Conservation (phyloP, 495 filamentous ascomycete genomes). For the Penicillium roqueforti region DNA sequence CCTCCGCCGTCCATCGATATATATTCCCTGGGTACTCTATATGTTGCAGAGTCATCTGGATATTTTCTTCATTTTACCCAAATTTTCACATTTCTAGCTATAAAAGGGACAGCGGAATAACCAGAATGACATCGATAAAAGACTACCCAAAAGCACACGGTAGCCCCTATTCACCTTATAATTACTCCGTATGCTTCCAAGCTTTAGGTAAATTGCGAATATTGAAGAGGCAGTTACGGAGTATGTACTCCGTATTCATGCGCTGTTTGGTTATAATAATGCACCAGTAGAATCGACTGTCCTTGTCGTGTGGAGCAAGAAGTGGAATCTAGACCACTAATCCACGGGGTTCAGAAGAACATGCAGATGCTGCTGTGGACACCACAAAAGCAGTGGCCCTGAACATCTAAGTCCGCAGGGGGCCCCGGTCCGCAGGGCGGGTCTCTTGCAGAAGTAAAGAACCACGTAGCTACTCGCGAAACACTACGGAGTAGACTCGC, state of each 20-base stretch:
- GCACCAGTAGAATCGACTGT: constrained; percentile 18
- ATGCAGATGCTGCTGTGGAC: constrained; percentile 27
- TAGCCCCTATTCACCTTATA: too few species aligned
- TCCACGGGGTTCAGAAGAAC: constrained; percentile 25
- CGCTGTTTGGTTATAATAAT: constrained; percentile 11
- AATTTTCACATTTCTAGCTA: too few species aligned
- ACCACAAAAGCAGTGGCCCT: constrained; percentile 15
- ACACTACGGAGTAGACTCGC: background rate
- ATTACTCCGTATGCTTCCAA: too few species aligned
- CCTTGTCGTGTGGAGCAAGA: constrained; percentile 25
- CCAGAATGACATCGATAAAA: too few species aligned
- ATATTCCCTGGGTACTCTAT: background rate
- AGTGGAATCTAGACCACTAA: constrained; percentile 19
- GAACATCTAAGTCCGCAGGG: too few species aligned
- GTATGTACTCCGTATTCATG: too few species aligned
- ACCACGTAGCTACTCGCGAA: background rate
- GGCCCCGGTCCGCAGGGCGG: background rate
- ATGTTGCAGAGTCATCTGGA: too few species aligned
- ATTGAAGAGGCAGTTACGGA: constrained; percentile 24
- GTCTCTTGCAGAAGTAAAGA: background rate
- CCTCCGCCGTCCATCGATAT: background rate
- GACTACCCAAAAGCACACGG: too few species aligned
- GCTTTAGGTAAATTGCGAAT: background rate
- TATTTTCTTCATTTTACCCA: too few species aligned
- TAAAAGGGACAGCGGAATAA: too few species aligned